phyloP scores from a whole-genome alignment of 176 grass and related monocot species.

The Zoysia japonica region DNA sequence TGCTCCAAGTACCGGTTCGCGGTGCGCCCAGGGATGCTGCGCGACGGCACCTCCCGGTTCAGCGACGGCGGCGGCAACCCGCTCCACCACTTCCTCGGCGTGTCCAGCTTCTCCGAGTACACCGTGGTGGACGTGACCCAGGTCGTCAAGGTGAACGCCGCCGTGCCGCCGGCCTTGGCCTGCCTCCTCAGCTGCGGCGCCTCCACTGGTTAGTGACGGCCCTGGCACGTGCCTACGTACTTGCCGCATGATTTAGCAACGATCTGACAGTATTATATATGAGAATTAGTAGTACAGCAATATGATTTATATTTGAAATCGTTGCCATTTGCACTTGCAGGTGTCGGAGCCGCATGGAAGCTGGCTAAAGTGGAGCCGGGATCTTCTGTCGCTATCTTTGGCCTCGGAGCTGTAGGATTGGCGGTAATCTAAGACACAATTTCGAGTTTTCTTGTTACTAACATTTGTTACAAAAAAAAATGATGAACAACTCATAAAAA shows the following conservation, averaged over 20 bases:
- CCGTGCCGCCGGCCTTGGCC: conserved; percentile 42
- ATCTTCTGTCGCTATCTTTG: conserved; percentile 77
- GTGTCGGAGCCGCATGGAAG: conserved; percentile 75
- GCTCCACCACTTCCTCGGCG: conserved; percentile 57
- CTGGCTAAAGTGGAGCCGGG: conserved; percentile 61
- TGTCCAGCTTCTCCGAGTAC: conserved; percentile 82
- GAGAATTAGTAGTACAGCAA: not conserved
- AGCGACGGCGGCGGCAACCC: conserved; percentile 46
- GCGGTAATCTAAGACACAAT: conserved; percentile 49
- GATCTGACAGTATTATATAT: not conserved
- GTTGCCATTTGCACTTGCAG: conserved; percentile 24
- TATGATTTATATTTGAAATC: not conserved
- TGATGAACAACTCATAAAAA: too few species aligned
- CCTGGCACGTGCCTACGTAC: not conserved
- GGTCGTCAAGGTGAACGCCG: conserved; percentile 48
- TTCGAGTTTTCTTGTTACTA: too few species aligned
- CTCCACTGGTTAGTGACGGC: conserved; percentile 51
- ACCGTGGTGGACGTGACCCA: conserved; percentile 78
- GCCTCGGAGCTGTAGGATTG: conserved; percentile 82
- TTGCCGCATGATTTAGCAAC: not conserved
- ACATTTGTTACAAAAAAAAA: too few species aligned
- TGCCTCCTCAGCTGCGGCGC: conserved; percentile 83
- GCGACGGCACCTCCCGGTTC: conserved; percentile 56
- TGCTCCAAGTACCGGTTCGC: conserved; percentile 62
- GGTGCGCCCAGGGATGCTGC: conserved; percentile 48